phyloP scores from a whole-genome alignment of 1,284 basidiomycete genomes.

The Somion occarium region DNA sequence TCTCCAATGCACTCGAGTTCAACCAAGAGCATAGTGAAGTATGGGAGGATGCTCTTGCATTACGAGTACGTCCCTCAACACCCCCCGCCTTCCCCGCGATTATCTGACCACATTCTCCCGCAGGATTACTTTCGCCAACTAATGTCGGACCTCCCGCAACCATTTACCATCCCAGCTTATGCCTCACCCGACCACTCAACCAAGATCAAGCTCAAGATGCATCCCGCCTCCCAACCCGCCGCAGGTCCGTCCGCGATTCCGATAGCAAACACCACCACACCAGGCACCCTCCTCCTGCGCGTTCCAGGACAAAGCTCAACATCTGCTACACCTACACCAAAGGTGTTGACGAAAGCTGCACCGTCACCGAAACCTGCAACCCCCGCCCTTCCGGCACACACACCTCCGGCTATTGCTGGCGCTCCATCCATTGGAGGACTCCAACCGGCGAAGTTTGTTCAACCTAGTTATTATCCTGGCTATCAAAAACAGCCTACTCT shows the following conservation, averaged over 20 bases:
- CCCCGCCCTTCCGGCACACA: neutral
- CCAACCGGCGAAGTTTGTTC: neutral
- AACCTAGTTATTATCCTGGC: neutral
- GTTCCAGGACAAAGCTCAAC: slow-evolving; percentile 16
- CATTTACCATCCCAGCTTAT: slow-evolving; percentile 58
- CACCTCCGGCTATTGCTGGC: neutral
- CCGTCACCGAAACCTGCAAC: neutral
- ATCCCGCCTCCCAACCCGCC: slow-evolving; percentile 30
- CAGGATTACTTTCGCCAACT: slow-evolving; percentile 68
- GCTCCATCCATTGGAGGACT: neutral
- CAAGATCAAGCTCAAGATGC: slow-evolving; percentile 68
- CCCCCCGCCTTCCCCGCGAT: slow-evolving; percentile 1
- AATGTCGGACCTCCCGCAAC: slow-evolving; percentile 70
- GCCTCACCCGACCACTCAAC: slow-evolving; percentile 37
- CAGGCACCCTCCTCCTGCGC: slow-evolving; percentile 11
- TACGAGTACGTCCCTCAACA: slow-evolving; percentile 50
- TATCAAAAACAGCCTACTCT: neutral
- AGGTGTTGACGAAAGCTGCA: neutral
- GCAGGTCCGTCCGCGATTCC: slow-evolving; percentile 14
- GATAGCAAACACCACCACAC: slow-evolving; percentile 14
- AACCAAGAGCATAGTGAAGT: slow-evolving; percentile 74
- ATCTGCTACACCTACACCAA: slow-evolving; percentile 10
- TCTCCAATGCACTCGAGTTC: slow-evolving; percentile 84
- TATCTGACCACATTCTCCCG: slow-evolving; percentile 12
- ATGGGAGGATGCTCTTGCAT: slow-evolving; percentile 65